These are phyloP conservation scores for Monosporozyma unispora DNA, from an alignment of 805 yeast genomes.

Conservation along the genomic window DNA sequence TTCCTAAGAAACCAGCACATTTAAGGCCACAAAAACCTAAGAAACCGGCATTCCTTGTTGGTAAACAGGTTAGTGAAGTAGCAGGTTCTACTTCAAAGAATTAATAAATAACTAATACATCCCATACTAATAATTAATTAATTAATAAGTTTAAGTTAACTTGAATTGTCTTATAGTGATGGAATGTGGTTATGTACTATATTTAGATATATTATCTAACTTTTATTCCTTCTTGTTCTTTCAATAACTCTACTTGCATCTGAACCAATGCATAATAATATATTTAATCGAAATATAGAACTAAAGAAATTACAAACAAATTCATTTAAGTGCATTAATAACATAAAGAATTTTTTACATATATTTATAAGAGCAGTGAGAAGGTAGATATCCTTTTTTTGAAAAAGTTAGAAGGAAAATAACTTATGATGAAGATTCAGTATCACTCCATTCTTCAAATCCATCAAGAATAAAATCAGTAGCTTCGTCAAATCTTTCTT, in stretches of 20 bases:
- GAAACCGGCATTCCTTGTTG: conserved; percentile 45
- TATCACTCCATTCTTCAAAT: conserved; percentile 56
- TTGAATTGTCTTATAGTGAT: not conserved
- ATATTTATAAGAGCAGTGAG: not conserved
- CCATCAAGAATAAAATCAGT: conserved; percentile 76
- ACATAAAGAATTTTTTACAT: not conserved
- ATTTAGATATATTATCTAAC: not conserved
- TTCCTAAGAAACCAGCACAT: conserved; percentile 52
- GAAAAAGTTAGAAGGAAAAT: not conserved
- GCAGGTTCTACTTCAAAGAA: conserved; percentile 2
- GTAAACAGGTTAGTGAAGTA: conserved; percentile 7
- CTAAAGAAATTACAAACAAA: not conserved
- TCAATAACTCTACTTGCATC: not conserved
- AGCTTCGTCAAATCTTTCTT: conserved; percentile 78
- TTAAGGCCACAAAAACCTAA: conserved; percentile 26
- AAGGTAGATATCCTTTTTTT: not conserved
- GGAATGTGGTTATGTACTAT: not conserved
- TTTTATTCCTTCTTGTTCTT: not conserved
- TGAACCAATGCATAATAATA: not conserved
- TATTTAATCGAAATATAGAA: not conserved
- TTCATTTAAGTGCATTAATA: not conserved
- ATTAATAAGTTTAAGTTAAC: not conserved
- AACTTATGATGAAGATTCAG: conserved; percentile 14
- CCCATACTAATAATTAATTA: not conserved
- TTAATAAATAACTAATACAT: not conserved